Evolutionary conservation across 148 eudicot species (phyloP).

Genomic region (Rhododendron vialii): DNA sequence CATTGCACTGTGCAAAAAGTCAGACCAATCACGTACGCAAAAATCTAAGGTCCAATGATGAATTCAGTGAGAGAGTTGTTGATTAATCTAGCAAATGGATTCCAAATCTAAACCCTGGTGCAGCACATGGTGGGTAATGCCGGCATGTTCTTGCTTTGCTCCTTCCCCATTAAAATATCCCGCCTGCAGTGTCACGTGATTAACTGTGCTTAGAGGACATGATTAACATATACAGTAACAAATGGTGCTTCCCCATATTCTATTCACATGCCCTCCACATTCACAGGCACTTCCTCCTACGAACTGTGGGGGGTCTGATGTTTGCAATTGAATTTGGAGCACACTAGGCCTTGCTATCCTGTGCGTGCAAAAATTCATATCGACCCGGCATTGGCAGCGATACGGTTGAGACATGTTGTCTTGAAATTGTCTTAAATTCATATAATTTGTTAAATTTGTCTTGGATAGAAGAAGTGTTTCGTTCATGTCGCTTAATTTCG

Average conservation of each 20-base stretch:
- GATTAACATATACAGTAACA: background rate
- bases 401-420: background rate
- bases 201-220: background rate
- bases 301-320: background rate
- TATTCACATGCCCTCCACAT: background rate
- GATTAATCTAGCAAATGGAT: no score
- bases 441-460: no score
- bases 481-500: no score
- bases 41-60: no score
- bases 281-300: background rate
- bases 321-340: background rate
- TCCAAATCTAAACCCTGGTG: background rate
- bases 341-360: no score
- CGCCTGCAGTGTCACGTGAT: conserved; percentile 26
- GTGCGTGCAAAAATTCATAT: background rate
- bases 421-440: no score
- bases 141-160: background rate
- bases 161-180: conserved; percentile 4
- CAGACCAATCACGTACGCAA: no score
- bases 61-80: no score
- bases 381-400: background rate
- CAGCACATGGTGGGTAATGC: background rate
- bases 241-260: background rate
- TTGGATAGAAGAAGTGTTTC: no score
- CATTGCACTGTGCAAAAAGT: no score